Percentiles rank a stretch among this genome's conserved stretches.
Conservation (phyloP, 1,284 basidiomycete species). For the Sanghuangporus weigelae region DNA sequence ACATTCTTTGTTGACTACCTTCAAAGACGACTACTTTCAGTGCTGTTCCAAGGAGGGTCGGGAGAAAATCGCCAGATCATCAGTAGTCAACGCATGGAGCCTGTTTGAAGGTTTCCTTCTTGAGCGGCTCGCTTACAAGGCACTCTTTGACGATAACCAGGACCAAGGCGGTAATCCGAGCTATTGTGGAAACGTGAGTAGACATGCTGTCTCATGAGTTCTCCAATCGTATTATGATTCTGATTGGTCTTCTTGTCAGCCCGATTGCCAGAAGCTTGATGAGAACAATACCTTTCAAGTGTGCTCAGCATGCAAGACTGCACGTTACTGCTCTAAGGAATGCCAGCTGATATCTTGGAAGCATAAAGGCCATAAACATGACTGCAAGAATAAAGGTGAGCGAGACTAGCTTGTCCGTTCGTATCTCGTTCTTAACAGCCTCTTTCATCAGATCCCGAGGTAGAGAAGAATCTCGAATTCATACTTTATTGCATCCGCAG, state of each 20-base stretch:
- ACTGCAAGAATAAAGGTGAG: constrained; percentile 3
- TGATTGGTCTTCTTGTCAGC: background rate
- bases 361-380: background rate
- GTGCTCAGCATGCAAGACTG: constrained; percentile 1
- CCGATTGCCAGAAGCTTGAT: background rate
- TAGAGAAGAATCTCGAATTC: background rate
- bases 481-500: constrained; percentile 6
- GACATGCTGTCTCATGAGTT: background rate
- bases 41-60: background rate
- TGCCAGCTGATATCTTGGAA: constrained; percentile 9
- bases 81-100: constrained; percentile 1
- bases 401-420: background rate
- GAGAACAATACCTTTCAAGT: background rate
- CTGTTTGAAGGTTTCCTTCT: constrained; percentile 2
- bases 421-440: background rate
- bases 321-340: constrained; percentile 5
- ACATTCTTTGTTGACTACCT: background rate
- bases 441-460: background rate
- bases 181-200: constrained; percentile 1
- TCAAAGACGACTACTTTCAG: background rate
- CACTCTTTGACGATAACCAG: constrained; percentile 1
- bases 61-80: background rate
- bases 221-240: no score
- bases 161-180: background rate
- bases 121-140: background rate